Evolutionary conservation across 2,329 filamentous ascomycete species (phyloP), one percentile per base, ranked within the genome.

Genomic region (Xylariaceae sp.): DNA sequence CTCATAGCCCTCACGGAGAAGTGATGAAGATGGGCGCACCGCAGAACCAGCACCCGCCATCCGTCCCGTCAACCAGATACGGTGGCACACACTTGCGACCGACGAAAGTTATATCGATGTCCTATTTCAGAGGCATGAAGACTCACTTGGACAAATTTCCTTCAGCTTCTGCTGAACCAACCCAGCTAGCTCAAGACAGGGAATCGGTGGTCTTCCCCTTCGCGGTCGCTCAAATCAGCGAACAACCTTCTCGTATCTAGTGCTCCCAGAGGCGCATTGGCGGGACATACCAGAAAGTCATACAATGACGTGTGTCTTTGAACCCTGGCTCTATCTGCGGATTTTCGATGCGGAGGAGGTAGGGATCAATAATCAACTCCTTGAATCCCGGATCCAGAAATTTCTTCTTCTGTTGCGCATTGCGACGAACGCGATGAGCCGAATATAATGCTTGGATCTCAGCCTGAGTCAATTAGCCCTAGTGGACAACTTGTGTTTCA

Each of bases 261-360:
- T 5, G 22, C 22, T 7, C 72, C 42, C 87, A 76, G 16, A 97
- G 76, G 60, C 87, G 83, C 42, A 82, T 72, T 1, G 92, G 88
- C 14, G 93, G 93, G 6, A 92, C 79, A 3, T 89, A 90, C 90
- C 91, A 97, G 65, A 97, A 86, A 1, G 91, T 89, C 11, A 97
- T 76, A 66, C 92, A 95, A 64, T 96, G 80, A 39, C 93, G 78
- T 40, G 83, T 81, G 66, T 97, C 93, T 47, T 76, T 69, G 66
- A 88, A 96, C 1, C 82, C 83, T 1, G 84, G 86, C 57, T 89
- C 79, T 34, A 86, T 72, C 1, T 78, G 70, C 1, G 80, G 80
- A 41, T 86, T 78, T 59, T 87, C 80, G 31, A 96, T 73, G 50
- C 86, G 85, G 45, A 85, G 73, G 1, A 97, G 78, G 50, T 90